Conservation (phyloP, 805 yeast genomes). For the Ogataea naganishii region DNA sequence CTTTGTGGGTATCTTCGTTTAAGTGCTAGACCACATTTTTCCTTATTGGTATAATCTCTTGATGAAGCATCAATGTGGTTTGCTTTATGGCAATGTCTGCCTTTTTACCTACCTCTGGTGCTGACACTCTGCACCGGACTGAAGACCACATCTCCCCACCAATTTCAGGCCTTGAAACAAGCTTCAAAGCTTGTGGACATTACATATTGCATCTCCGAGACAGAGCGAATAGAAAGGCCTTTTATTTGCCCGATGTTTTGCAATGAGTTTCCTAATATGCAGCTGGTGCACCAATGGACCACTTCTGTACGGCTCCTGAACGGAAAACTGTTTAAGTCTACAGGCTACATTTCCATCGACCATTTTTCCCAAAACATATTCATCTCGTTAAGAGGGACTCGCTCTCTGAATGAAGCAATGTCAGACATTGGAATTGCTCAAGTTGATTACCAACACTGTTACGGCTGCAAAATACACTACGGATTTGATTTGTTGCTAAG, state of each 20-base stretch:
- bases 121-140: too few relatives aligned
- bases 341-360: slow-evolving; percentile 9
- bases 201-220: slow-evolving; percentile 30
- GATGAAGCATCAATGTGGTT: too few relatives aligned
- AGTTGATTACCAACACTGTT: slow-evolving; percentile 17
- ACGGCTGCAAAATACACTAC: slow-evolving; percentile 28
- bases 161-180: too few relatives aligned
- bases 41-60: too few relatives aligned
- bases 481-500: slow-evolving; percentile 27
- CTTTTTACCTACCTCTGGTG: too few relatives aligned
- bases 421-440: slow-evolving; percentile 31
- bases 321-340: too few relatives aligned
- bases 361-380: slow-evolving; percentile 11
- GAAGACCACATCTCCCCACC: too few relatives aligned
- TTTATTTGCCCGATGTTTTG: slow-evolving; percentile 31
- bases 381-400: slow-evolving; percentile 32
- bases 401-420: slow-evolving; percentile 30
- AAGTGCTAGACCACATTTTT: too few relatives aligned
- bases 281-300: slow-evolving; percentile 32
- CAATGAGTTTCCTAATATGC: slow-evolving; percentile 26
- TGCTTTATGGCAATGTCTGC: too few relatives aligned
- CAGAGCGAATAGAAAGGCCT: slow-evolving; percentile 24
- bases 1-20: too few relatives aligned
- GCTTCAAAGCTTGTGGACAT: slow-evolving; percentile 31
- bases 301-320: too few relatives aligned